These are phyloP conservation scores for Erysimum cheiranthoides DNA, from an alignment of 345 rosid species.

Conservation along the genomic window DNA sequence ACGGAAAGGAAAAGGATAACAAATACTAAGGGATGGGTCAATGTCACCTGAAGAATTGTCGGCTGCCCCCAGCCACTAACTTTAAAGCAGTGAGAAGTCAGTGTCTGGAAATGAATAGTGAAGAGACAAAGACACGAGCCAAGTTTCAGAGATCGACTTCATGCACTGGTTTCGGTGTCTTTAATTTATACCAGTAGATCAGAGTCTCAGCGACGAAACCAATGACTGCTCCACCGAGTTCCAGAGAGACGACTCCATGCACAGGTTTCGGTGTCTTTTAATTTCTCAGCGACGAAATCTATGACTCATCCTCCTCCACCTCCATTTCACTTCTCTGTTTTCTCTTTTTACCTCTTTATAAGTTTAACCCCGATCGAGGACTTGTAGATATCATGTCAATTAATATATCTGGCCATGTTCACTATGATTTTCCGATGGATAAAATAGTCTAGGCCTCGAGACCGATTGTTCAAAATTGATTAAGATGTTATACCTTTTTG, in stretches of 20 bases:
- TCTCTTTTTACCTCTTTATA: background rate
- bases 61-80: slow-evolving; percentile 42
- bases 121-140: slow-evolving; percentile 44
- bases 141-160: slow-evolving; percentile 34
- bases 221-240: slow-evolving; percentile 36
- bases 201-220: slow-evolving; percentile 36
- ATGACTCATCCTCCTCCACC: slow-evolving; percentile 40
- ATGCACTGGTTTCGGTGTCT: slow-evolving; percentile 39
- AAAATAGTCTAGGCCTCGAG: background rate
- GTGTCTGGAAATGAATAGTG: slow-evolving; percentile 36
- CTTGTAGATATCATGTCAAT: background rate
- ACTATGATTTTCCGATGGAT: background rate
- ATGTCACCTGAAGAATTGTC: slow-evolving; percentile 47
- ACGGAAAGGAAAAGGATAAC: background rate
- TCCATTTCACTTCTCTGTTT: slow-evolving; percentile 15
- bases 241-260: too few species aligned
- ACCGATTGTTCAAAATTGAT: background rate
- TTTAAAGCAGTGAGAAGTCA: slow-evolving; percentile 36
- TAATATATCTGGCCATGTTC: background rate
- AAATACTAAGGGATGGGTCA: slow-evolving; percentile 36
- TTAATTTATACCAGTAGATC: slow-evolving; percentile 2
- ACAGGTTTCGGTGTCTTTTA: too few species aligned
- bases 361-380: background rate
- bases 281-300: slow-evolving; percentile 37
- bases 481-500: background rate